These are phyloP conservation scores for Coemansia sp. DNA, from an alignment of 371 early-diverging fungal species.

Conservation along the genomic window DNA sequence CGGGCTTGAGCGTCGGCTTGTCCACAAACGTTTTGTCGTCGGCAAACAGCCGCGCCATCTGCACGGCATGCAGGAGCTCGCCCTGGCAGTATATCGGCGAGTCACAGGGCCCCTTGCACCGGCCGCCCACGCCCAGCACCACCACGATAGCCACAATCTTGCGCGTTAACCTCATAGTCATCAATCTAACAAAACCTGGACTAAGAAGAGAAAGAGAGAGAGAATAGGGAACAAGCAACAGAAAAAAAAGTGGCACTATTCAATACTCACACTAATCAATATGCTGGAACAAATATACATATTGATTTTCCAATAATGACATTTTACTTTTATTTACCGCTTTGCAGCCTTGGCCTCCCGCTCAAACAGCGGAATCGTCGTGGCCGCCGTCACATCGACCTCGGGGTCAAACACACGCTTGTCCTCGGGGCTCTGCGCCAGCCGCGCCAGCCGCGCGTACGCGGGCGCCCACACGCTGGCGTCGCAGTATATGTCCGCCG, in stretches of 20 bases:
- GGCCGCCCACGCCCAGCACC: neutral
- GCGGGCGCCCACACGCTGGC: conserved; percentile 4
- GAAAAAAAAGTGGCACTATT: no score
- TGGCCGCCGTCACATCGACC: neutral
- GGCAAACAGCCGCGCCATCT: conserved; percentile 58
- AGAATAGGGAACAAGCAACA: neutral
- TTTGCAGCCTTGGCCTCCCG: neutral
- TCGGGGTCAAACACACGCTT: conserved; percentile 4
- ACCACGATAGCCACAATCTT: neutral
- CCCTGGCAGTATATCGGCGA: conserved; percentile 75
- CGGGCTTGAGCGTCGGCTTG: conserved; percentile 64
- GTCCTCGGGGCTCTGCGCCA: neutral
- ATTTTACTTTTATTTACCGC: neutral
- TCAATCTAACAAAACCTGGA: neutral
- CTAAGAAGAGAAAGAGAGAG: neutral
- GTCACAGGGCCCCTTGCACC: conserved; percentile 52
- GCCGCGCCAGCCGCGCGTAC: neutral
- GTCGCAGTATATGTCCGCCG: conserved; percentile 1
- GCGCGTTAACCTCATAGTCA: neutral
- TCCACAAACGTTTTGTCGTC: conserved; percentile 74
- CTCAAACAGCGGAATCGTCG: neutral
- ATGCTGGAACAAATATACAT: no score
- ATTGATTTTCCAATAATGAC: neutral
- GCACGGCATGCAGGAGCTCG: conserved; percentile 60
- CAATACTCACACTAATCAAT: no score